phyloP scores from a whole-genome alignment of 345 rosid species.

The Excoecaria cochinchinensis region DNA sequence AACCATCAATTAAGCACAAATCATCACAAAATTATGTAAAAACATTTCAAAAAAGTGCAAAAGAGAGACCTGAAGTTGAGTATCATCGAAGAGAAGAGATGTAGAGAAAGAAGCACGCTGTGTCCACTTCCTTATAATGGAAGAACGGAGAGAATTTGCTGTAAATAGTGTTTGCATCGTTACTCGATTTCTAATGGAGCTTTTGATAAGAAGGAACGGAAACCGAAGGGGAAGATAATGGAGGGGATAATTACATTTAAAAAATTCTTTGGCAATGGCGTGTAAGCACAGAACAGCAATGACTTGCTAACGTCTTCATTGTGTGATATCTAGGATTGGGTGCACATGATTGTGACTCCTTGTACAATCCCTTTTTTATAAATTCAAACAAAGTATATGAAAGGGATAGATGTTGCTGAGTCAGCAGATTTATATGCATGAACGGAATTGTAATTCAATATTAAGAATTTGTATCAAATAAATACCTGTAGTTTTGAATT shows the following conservation, averaged over 20 bases:
- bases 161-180: conserved; percentile 9
- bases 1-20: neutral
- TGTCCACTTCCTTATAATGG: conserved; percentile 24
- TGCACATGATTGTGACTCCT: no score
- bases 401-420: no score
- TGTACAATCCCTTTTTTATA: no score
- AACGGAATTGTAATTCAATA: no score
- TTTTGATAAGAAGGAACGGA: no score
- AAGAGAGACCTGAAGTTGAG: conserved; percentile 72
- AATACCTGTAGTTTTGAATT: no score
- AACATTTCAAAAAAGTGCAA: neutral
- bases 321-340: no score
- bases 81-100: conserved; percentile 86
- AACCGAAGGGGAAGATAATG: neutral
- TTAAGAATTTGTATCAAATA: no score
- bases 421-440: no score
- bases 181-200: neutral
- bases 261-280: neutral
- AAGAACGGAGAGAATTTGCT: conserved; percentile 33
- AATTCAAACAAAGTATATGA: no score
- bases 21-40: neutral
- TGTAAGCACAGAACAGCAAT: neutral
- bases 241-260: neutral
- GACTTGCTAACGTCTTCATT: no score
- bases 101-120: conserved; percentile 53